A percentile compares a stretch with the other conserved stretches of the same genome.
Conservation (phyloP, 139 green algal genomes). For the Dunaliella primolecta region DNA sequence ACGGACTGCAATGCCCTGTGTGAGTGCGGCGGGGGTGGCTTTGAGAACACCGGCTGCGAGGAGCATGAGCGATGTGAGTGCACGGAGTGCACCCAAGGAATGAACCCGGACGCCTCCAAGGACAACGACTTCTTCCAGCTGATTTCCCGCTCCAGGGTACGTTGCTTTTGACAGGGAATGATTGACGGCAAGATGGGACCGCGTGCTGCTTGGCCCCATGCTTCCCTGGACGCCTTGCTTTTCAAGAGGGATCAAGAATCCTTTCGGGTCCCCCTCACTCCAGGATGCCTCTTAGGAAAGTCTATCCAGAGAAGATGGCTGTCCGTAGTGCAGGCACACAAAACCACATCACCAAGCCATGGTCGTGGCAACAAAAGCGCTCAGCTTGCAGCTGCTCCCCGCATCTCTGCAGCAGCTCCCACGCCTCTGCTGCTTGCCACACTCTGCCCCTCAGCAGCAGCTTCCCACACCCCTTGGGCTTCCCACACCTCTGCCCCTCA, state of each 20-base stretch:
- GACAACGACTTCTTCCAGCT: constrained; percentile 12
- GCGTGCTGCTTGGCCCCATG: not conserved
- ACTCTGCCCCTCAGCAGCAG: too few relatives aligned
- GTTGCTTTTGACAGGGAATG: not conserved
- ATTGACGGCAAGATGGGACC: not conserved
- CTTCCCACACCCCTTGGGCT: too few relatives aligned
- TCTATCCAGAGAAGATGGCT: too few relatives aligned
- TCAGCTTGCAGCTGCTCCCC: too few relatives aligned
- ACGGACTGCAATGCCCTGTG: constrained; percentile 57
- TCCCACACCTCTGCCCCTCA: too few relatives aligned
- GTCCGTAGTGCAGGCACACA: too few relatives aligned
- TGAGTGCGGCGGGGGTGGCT: constrained; percentile 41
- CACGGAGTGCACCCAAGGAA: constrained; percentile 32
- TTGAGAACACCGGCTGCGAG: not conserved
- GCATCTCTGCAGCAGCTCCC: too few relatives aligned
- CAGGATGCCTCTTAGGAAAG: not conserved
- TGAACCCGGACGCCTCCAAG: constrained; percentile 11
- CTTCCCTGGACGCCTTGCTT: not conserved
- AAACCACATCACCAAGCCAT: too few relatives aligned
- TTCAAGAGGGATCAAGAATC: too few relatives aligned
- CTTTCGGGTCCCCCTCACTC: too few relatives aligned
- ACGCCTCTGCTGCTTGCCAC: too few relatives aligned
- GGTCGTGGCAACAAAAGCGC: too few relatives aligned
- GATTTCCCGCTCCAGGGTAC: not conserved
- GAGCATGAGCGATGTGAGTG: constrained; percentile 43